A percentile compares a stretch with the other conserved stretches of the same genome.
phyloP scores from a whole-genome alignment of 1,139 yeast genomes.

The Blastobotrys proliferans region DNA sequence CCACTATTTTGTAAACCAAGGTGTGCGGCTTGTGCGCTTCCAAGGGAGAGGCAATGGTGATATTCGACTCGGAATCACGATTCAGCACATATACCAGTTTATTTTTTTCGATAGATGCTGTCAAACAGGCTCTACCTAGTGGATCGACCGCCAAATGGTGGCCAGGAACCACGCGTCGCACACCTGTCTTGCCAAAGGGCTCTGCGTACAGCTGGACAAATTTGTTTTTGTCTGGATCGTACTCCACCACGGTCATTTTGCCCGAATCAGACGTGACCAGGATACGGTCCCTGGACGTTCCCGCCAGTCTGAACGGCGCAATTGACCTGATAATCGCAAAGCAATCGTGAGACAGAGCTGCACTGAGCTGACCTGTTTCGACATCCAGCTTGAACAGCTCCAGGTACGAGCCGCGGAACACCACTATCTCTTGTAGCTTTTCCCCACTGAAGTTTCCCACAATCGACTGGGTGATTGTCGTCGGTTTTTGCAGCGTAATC shows the following conservation, averaged over 20 bases:
- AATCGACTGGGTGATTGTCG: slow-evolving; percentile 50
- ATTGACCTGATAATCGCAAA: slow-evolving; percentile 61
- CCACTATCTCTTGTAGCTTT: slow-evolving; percentile 56
- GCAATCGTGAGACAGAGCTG: slow-evolving; percentile 43
- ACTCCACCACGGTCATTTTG: slow-evolving; percentile 54
- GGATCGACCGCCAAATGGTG: slow-evolving; percentile 72
- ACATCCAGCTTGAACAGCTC: slow-evolving; percentile 52
- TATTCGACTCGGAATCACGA: slow-evolving; percentile 44
- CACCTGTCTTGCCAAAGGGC: slow-evolving; percentile 71
- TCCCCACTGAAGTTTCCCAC: slow-evolving; percentile 67
- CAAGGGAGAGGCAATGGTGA: slow-evolving; percentile 66
- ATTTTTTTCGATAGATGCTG: slow-evolving; percentile 68
- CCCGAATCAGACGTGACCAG: slow-evolving; percentile 85
- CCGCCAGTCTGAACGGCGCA: slow-evolving; percentile 49
- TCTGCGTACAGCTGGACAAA: slow-evolving; percentile 57
- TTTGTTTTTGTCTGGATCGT: slow-evolving; percentile 37
- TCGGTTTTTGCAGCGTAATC: slow-evolving; percentile 57
- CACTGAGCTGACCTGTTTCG: slow-evolving; percentile 42
- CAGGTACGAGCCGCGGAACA: slow-evolving; percentile 52
- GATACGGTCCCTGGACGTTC: slow-evolving; percentile 52
- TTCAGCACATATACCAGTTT: slow-evolving; percentile 62
- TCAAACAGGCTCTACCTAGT: slow-evolving; percentile 62
- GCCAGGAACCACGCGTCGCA: slow-evolving; percentile 74
- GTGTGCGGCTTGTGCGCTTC: slow-evolving; percentile 54
- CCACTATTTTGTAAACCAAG: slow-evolving; percentile 53